These are phyloP conservation scores for Leptographium galeiforme DNA, from an alignment of 2,329 filamentous ascomycete species.

Conservation along the genomic window DNA sequence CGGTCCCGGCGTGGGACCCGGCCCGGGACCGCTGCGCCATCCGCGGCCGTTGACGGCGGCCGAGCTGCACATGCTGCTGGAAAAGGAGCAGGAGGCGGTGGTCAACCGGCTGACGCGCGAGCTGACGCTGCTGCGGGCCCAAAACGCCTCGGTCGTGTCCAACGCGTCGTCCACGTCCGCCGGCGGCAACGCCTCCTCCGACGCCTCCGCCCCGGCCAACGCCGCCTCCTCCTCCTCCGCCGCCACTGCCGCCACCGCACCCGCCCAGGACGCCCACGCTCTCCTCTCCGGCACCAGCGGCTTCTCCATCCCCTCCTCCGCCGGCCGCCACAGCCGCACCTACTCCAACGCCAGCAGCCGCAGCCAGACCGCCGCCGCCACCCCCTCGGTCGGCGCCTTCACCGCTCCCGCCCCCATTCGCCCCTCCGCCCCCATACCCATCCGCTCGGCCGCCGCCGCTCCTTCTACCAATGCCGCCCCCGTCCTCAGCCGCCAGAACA, in stretches of 20 bases:
- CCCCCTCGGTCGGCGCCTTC: constrained; percentile 28
- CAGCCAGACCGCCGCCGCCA: constrained; percentile 32
- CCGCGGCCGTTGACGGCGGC: constrained; percentile 77
- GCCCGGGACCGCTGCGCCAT: constrained; percentile 66
- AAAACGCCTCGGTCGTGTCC: constrained; percentile 53
- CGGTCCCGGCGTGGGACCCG: constrained; percentile 35
- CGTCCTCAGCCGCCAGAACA: constrained; percentile 40
- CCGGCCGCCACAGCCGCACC: constrained; percentile 39
- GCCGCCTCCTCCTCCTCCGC: too few relatives aligned
- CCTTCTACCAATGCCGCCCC: constrained; percentile 17
- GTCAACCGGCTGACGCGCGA: constrained; percentile 90
- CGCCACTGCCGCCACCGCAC: not conserved
- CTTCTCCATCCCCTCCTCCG: constrained; percentile 41
- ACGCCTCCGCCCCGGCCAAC: not conserved
- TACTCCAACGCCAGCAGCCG: constrained; percentile 41
- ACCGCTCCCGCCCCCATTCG: constrained; percentile 28
- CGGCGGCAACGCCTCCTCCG: not conserved
- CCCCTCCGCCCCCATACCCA: constrained; percentile 17
- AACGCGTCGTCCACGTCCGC: constrained; percentile 41
- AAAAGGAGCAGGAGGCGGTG: constrained; percentile 91
- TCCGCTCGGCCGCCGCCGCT: constrained; percentile 24
- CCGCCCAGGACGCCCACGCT: constrained; percentile 24
- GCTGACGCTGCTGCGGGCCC: constrained; percentile 65
- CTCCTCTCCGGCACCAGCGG: constrained; percentile 43
- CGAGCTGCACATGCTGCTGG: constrained; percentile 77